Base-by-base conservation (phyloP, 495 filamentous ascomycete genomes). In the Lasiosphaeria ovina region DNA sequence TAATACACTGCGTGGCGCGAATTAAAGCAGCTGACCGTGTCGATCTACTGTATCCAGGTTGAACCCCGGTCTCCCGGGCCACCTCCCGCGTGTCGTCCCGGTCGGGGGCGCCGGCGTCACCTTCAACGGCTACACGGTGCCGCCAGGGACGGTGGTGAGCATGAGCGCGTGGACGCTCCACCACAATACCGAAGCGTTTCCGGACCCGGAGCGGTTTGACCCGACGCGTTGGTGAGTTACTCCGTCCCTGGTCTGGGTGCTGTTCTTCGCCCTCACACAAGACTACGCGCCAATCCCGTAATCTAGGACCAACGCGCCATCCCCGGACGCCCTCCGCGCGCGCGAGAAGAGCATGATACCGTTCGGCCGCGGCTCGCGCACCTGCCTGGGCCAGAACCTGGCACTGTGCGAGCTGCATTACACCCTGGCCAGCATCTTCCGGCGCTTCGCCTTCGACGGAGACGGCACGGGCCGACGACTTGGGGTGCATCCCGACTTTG, bases 371-470 rank as follows among this genome's bases (percentile, higher is more conserved):
- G 83, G 83, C 0, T 67, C 57, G 6, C 64, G 79, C n/a, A 63
- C 61, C 6, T 85, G 83, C 65, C n/a, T 77, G 3, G 82, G 81
- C 6, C 72, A 74, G 58, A 74, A 77, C 54, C 62, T 85, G 14
- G 81, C 77, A 0, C 72, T 74, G 51, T 72, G 71, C 10, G 80
- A 85, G 59, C 66, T 83, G 48, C 75, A 77, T 54, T 67, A 79
- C 33, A 68, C 63, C 3, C n/a, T 84, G 1, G 74, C 74, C 16
- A 73, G 61, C 10, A 51, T 84, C 0, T 81, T 79, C 63, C 70
- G 71, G 1, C 66, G 73, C 0, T 65, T 65, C 45, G 42, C 35
- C 17, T 5, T n/a, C 2, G 44, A 11, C 12, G 44, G 16, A 11
- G 12, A 47, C 44, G 3, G 12, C 38, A 42, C 7, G 7, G 8